These are phyloP conservation scores for Parathielavia hyrcaniae DNA, from an alignment of 495 filamentous ascomycete genomes.

Conservation along the genomic window DNA sequence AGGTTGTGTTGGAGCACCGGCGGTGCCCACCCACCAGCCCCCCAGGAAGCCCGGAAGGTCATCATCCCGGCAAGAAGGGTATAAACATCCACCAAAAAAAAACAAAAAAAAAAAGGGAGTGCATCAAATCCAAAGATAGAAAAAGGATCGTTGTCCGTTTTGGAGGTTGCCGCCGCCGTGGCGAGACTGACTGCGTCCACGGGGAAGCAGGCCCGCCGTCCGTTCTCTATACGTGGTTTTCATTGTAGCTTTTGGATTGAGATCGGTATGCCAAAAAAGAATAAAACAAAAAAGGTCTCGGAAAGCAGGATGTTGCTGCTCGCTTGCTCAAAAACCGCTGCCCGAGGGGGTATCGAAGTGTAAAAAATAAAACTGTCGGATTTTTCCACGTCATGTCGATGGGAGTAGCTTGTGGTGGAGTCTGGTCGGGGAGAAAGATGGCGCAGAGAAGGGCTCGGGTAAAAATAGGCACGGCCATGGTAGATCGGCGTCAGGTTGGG, in stretches of 20 bases:
- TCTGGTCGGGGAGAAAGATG: conserved; percentile 15
- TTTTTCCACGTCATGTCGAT: conserved; percentile 7
- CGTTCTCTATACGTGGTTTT: conserved; percentile 14
- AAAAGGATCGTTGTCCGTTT: too few relatives aligned
- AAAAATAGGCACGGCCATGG: conserved; percentile 26
- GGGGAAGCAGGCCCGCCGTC: neutral
- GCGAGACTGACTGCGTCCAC: too few relatives aligned
- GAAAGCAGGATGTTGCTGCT: conserved; percentile 1
- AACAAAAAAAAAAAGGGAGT: neutral
- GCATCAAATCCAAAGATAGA: too few relatives aligned
- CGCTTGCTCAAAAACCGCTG: conserved; percentile 13
- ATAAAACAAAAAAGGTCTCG: neutral
- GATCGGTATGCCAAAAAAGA: neutral
- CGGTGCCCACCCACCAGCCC: neutral
- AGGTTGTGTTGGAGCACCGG: neutral
- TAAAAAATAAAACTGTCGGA: conserved; percentile 28
- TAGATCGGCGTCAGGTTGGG: conserved; percentile 24
- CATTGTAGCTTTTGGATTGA: neutral
- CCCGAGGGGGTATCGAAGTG: conserved; percentile 49
- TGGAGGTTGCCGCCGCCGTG: too few relatives aligned
- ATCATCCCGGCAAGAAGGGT: neutral
- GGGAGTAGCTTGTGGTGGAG: conserved; percentile 5
- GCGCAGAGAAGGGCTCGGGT: conserved; percentile 2
- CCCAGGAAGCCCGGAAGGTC: neutral
- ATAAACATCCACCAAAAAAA: neutral